These are phyloP conservation scores for Rhodotorula sp. DNA, from an alignment of 1,284 basidiomycete species.

Conservation along the genomic window DNA sequence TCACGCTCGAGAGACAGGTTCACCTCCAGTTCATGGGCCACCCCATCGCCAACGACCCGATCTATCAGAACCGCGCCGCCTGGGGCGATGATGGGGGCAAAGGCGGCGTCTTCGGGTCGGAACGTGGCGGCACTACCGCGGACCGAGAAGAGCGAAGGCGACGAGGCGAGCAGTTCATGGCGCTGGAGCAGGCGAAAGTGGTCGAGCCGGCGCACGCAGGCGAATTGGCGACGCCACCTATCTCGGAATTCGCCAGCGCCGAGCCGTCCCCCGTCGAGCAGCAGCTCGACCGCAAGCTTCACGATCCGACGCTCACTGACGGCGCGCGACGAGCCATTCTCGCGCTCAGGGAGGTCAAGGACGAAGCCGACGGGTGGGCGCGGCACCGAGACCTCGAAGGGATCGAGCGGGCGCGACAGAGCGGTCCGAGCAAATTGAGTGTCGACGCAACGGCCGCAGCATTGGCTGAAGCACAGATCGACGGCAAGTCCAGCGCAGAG, in stretches of 20 bases:
- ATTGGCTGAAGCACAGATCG: constrained; percentile 58
- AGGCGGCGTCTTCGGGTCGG: constrained; percentile 59
- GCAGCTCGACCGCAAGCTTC: constrained; percentile 15
- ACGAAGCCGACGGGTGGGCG: constrained; percentile 89
- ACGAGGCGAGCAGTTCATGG: not conserved
- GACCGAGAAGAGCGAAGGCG: constrained; percentile 6
- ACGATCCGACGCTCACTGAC: constrained; percentile 55
- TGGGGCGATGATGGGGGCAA: constrained; percentile 78
- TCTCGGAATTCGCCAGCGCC: too few species aligned
- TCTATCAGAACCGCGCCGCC: constrained; percentile 66
- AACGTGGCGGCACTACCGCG: constrained; percentile 19
- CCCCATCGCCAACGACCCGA: constrained; percentile 69
- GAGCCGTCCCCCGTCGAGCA: not conserved
- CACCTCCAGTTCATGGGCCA: constrained; percentile 93
- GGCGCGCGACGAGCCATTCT: constrained; percentile 84
- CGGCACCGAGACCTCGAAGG: constrained; percentile 73
- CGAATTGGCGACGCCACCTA: not conserved
- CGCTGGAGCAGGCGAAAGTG: not conserved
- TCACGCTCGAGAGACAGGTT: constrained; percentile 59
- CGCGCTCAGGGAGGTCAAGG: constrained; percentile 82
- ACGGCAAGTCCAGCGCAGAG: constrained; percentile 50
- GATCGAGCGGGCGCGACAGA: constrained; percentile 14
- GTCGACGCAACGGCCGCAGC: constrained; percentile 39
- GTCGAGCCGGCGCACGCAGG: not conserved
- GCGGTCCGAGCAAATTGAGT: constrained; percentile 60